Evolutionary conservation across 768 basidiomycete genomes (phyloP).

Genomic region (Trametes cinnabarina): DNA sequence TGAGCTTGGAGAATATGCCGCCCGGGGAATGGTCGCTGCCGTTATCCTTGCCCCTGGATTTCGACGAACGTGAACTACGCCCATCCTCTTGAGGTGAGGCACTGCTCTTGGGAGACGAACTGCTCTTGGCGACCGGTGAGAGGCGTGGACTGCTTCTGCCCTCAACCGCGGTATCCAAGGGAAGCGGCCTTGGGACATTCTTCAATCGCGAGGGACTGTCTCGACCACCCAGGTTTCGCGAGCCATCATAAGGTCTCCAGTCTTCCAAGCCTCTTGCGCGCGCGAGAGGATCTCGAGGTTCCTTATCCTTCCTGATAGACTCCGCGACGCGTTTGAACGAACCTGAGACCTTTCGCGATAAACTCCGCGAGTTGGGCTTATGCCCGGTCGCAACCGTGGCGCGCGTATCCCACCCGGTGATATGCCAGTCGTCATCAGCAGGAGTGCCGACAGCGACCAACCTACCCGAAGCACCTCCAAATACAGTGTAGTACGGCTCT

Average conservation of each 20-base stretch:
- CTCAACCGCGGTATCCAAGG: slow-evolving; percentile 3
- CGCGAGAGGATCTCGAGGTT: slow-evolving; percentile 1
- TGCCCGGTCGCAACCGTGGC: background rate
- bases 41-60: slow-evolving; percentile 20
- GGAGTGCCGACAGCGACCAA: slow-evolving; percentile 45
- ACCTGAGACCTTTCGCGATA: slow-evolving; percentile 38
- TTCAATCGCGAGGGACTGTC: background rate
- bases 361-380: slow-evolving; percentile 18
- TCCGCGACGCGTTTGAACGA: slow-evolving; percentile 30
- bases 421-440: slow-evolving; percentile 37
- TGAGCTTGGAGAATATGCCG: slow-evolving; percentile 60
- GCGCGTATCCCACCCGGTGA: slow-evolving; percentile 17
- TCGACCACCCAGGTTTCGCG: background rate
- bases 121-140: slow-evolving; percentile 5
- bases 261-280: slow-evolving; percentile 3
- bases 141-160: slow-evolving; percentile 4
- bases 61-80: slow-evolving; percentile 13
- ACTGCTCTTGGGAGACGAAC: slow-evolving; percentile 1
- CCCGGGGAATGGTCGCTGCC: slow-evolving; percentile 30
- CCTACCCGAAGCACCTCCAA: slow-evolving; percentile 46
- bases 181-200: background rate
- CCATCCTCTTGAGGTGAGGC: slow-evolving; percentile 11
- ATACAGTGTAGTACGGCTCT: slow-evolving; percentile 57
- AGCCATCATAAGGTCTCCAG: slow-evolving; percentile 19
- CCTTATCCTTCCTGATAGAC: slow-evolving; percentile 16